Percentiles rank a stretch among this genome's conserved stretches.
These are phyloP conservation scores for Backusella parvicylindrica DNA, from an alignment of 192 early-diverging fungal species.

Conservation along the genomic window DNA sequence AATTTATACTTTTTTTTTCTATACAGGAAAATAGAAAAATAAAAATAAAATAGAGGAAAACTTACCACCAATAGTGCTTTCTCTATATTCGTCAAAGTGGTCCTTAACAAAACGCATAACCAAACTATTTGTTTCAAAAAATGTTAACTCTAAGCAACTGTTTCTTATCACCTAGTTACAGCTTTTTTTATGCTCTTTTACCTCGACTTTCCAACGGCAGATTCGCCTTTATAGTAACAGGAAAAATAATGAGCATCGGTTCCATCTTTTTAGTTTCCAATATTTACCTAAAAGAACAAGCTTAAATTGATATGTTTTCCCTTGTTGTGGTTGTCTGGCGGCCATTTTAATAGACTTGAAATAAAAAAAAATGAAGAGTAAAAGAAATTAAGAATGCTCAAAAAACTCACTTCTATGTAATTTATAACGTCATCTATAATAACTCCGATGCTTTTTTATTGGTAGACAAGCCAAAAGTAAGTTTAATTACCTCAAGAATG, in stretches of 20 bases:
- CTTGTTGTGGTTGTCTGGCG: slow-evolving; percentile 30
- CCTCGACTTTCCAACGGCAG: slow-evolving; percentile 69
- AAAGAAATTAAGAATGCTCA: neutral
- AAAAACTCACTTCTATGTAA: neutral
- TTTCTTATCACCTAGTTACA: neutral
- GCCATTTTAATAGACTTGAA: slow-evolving; percentile 11
- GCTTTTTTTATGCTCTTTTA: slow-evolving; percentile 16
- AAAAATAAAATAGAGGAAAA: neutral
- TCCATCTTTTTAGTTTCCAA: neutral
- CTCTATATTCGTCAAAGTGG: slow-evolving; percentile 91
- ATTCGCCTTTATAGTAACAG: slow-evolving; percentile 42
- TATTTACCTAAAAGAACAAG: slow-evolving; percentile 86
- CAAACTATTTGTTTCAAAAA: slow-evolving; percentile 37
- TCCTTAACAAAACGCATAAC: slow-evolving; percentile 90
- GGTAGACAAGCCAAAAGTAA: neutral
- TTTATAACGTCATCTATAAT: neutral
- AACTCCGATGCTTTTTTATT: neutral
- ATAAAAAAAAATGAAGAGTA: slow-evolving; percentile 2
- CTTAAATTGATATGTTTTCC: slow-evolving; percentile 87
- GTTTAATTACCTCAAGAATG: neutral
- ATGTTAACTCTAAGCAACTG: neutral
- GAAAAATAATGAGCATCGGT: neutral
- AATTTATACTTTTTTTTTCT: neutral
- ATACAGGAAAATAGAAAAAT: neutral
- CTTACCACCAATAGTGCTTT: slow-evolving; percentile 85